Evolutionary conservation across 371 early-diverging fungal genomes (phyloP), one percentile per base, ranked within the genome.

Genomic region (Umbelopsis sp.): DNA sequence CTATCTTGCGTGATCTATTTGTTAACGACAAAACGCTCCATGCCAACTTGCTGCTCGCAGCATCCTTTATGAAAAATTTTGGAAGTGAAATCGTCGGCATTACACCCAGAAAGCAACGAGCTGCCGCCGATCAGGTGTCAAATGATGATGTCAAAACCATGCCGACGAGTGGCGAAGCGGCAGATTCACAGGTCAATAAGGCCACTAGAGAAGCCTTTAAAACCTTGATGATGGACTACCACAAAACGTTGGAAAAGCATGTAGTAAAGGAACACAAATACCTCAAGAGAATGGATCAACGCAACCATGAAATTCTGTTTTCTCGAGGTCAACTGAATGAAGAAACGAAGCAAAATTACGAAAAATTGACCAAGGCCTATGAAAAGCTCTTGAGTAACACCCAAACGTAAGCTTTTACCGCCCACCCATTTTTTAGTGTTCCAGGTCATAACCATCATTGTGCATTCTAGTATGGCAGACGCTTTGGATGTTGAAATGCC

Each of bases 261-360:
- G 77, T 96, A 3, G 76, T 87, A 41, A 89, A 87, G 50, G 90
- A 93, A 69, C 92, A 95, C 76, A 88, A 89, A 79, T 77, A 82
- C 10, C 80, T 98, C 48, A 81, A 88, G 72, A 90, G 88, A 68
- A 79, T 92, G 67, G 94, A 96, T 44, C 84, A 87, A 57, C 85
- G 80, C 29, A 94, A 94, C 65, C 88, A 94, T 63, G 93, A 96
- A 65, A 85, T 81, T 10, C 81, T 92, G 44, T 94, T 96, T 71
- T 84, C 91, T 18, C 87, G 92, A 29, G 97, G 97, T 18, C 91
- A 92, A 44, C 77, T 96, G 6, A 86, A 89, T 10, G 95, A 96
- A 32, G 96, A 94, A 32, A 86, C 86, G 12, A 91, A 94, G 70
- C 92, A 93, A 65, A 81, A 86, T 64, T 89, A 86, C 51, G 94